Evolutionary conservation across 2,329 filamentous ascomycete genomes (phyloP), one percentile per base, ranked within the genome.

Genomic region (Phialocephala sp.): DNA sequence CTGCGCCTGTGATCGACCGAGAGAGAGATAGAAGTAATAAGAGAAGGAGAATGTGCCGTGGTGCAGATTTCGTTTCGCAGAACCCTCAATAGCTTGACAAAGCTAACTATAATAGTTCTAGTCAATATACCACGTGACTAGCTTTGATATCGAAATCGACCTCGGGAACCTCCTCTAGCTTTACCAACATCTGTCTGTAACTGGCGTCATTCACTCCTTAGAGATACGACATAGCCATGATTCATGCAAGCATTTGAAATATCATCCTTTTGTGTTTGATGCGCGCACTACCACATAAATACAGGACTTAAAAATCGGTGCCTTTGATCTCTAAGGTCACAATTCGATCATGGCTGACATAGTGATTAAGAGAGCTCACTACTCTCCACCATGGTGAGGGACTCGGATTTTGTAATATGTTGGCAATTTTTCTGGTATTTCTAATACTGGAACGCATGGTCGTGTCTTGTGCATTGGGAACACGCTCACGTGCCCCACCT

Each of bases 331-430:
- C 45, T n/a, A 50, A 22, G 14, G 24, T 35, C 4, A 18, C 4
- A 54, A 14, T 5, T 54, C 24, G 45, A 54, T 54, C 22, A 73
- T 74, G 70, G 63, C 64, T 9, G 69, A 70, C 36, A 60, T 60
- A 27, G 62, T 69, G 65, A 69, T 62, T 63, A 70, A 71, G 43
- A 62, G 84, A 75, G 89, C 88, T 69, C 91, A 93, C 73, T 99
- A 98, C 80, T 91, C 90, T 69, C 95, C 95, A 67, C 95, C 95
- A 78, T 99, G 95, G 95, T 54, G 14, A 32, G 50, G 50, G 20
- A 24, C 24, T n/a, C 41, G 1, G 11, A 32, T 32, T 32, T 32
- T 6, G 6, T 32, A 32, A 32, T 32, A 32, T 32, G 27, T 32
- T 41, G 37, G 12, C 37, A 41, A 41, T 41, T 41, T 6, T 32